phyloP scores from a whole-genome alignment of 352 stramenopile genomes.

The Pythium guiyangense region DNA sequence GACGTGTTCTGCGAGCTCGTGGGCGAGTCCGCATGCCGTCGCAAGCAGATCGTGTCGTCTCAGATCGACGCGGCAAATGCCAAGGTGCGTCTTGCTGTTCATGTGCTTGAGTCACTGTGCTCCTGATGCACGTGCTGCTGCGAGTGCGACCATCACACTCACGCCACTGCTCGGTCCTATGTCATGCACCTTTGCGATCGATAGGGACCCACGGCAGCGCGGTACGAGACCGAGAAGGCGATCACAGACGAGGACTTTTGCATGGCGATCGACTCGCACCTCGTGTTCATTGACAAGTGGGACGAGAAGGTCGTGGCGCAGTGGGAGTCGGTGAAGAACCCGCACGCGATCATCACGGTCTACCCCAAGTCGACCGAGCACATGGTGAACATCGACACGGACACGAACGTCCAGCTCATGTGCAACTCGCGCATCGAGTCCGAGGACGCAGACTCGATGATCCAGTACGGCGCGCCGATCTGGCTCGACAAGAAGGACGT shows the following conservation, averaged over 20 bases:
- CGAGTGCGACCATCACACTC: too few species aligned
- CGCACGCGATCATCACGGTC: slow-evolving; percentile 76
- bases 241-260: slow-evolving; percentile 80
- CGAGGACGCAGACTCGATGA: slow-evolving; percentile 61
- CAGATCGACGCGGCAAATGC: slow-evolving; percentile 68
- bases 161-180: too few species aligned
- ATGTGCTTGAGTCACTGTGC: background rate
- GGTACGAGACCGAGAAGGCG: slow-evolving; percentile 72
- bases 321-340: slow-evolving; percentile 66
- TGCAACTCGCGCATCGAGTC: slow-evolving; percentile 75
- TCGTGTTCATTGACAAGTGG: slow-evolving; percentile 74
- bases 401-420: slow-evolving; percentile 73
- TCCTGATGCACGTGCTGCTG: too few species aligned
- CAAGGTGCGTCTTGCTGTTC: slow-evolving; percentile 28
- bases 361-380: slow-evolving; percentile 78
- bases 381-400: slow-evolving; percentile 39
- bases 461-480: slow-evolving; percentile 67
- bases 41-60: slow-evolving; percentile 56
- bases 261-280: slow-evolving; percentile 76
- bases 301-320: slow-evolving; percentile 69
- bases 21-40: slow-evolving; percentile 52
- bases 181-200: background rate
- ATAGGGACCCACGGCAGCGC: slow-evolving; percentile 61
- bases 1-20: slow-evolving; percentile 68
- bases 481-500: slow-evolving; percentile 67